Evolutionary conservation across 2,329 filamentous ascomycete species (phyloP).

Genomic region (Coniochaeta sp.): DNA sequence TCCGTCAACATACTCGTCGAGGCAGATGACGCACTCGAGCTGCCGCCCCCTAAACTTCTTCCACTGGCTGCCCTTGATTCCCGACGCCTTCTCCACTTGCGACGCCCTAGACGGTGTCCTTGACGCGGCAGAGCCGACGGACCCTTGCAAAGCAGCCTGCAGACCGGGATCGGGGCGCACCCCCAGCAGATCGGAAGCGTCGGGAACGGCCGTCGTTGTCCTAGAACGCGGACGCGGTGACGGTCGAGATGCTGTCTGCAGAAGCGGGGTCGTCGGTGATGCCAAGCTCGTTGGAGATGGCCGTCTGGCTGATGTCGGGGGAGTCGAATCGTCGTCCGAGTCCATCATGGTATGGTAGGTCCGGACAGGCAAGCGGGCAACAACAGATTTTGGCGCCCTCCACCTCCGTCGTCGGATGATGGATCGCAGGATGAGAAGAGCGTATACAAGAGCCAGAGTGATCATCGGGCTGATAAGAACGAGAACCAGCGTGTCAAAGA

Average conservation of each 20-base stretch:
- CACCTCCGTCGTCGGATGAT: conserved; percentile 84
- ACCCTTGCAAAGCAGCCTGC: conserved; percentile 10
- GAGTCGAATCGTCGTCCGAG: conserved; percentile 30
- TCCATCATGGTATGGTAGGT: conserved; percentile 82
- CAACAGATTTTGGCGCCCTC: conserved; percentile 95
- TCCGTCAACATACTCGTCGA: conserved; percentile 94
- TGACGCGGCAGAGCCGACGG: conserved; percentile 15
- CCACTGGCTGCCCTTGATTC: conserved; percentile 48
- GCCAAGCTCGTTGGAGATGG: conserved; percentile 53
- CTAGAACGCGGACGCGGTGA: conserved; percentile 53
- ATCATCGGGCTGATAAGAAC: conserved; percentile 91
- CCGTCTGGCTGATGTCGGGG: conserved; percentile 43
- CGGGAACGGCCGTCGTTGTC: conserved; percentile 54
- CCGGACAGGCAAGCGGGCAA: conserved; percentile 87
- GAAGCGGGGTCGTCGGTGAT: conserved; percentile 72
- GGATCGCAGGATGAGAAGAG: conserved; percentile 76
- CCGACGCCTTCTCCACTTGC: conserved; percentile 38
- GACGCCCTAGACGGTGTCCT: conserved; percentile 23
- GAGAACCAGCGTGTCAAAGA: conserved; percentile 94
- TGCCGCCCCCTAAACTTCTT: conserved; percentile 60
- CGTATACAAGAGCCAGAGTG: conserved; percentile 88
- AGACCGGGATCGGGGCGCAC: conserved; percentile 33
- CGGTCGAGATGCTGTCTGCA: conserved; percentile 40
- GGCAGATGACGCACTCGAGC: conserved; percentile 89
- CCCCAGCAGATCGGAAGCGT: conserved; percentile 33